Conservation (phyloP, 768 basidiomycete species). For the Russula foetens region DNA sequence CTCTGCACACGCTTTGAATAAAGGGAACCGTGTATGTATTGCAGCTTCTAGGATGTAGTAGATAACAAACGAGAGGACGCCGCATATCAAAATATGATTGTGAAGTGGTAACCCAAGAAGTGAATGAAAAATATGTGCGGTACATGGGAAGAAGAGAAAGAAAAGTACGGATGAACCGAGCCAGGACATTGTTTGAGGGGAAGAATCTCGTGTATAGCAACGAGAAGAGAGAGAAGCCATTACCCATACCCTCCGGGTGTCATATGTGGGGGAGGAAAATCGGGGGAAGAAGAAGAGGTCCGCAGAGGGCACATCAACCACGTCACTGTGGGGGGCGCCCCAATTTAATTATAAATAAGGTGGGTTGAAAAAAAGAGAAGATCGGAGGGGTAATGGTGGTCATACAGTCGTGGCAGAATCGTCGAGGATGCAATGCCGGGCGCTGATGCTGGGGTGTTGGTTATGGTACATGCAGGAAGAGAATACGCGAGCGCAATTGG, state of each 20-base stretch:
- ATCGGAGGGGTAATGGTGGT: not conserved
- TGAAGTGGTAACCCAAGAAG: not conserved
- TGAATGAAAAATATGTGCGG: constrained; percentile 2
- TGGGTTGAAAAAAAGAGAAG: not conserved
- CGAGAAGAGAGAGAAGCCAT: not conserved
- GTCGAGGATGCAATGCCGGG: constrained; percentile 1
- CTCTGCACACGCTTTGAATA: not conserved
- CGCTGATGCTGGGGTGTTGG: not conserved
- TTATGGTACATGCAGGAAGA: constrained; percentile 8
- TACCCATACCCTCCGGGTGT: not conserved
- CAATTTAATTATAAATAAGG: constrained; percentile 17
- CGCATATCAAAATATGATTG: not conserved
- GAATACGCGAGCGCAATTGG: not conserved
- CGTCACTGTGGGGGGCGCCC: constrained; percentile 1
- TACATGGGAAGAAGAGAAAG: constrained; percentile 1
- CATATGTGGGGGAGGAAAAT: not conserved
- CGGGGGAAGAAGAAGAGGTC: not conserved
- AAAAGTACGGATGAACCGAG: not conserved
- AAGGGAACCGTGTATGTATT: not conserved
- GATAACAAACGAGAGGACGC: not conserved
- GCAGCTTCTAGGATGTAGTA: constrained; percentile 6
- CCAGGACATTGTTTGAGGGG: not conserved
- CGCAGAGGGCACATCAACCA: constrained; percentile 13
- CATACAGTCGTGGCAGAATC: constrained; percentile 17
- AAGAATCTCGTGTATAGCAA: not conserved